Evolutionary conservation across 2,329 filamentous ascomycete species (phyloP).

Genomic region (Stachybotrys chlorohalonatus): DNA sequence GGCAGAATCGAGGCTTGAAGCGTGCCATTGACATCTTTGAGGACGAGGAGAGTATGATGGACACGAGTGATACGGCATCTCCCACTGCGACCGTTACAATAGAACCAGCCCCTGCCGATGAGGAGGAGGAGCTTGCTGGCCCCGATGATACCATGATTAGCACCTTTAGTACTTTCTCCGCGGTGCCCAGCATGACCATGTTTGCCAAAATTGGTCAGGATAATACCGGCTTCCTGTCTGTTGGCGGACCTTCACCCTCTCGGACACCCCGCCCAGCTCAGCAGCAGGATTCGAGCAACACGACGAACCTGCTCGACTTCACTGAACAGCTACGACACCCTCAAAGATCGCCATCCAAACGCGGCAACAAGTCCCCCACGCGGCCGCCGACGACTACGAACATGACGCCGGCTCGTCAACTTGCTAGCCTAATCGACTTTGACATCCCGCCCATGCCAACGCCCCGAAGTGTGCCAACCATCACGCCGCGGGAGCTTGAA

Average conservation of each 20-base stretch:
- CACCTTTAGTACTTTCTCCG: conserved; percentile 82
- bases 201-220: conserved; percentile 67
- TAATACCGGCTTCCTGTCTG: conserved; percentile 41
- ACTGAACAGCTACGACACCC: conserved; percentile 59
- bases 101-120: conserved; percentile 14
- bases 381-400: conserved; percentile 18
- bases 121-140: conserved; percentile 26
- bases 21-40: conserved; percentile 56
- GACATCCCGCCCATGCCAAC: conserved; percentile 92
- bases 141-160: conserved; percentile 69
- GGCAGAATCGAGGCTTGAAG: conserved; percentile 46
- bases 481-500: conserved; percentile 88
- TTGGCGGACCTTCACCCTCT: conserved; percentile 25
- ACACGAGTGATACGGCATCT: conserved; percentile 16
- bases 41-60: conserved; percentile 31
- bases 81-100: conserved; percentile 15
- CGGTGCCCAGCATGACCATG: conserved; percentile 77
- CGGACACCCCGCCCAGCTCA: conserved; percentile 24
- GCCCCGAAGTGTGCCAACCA: conserved; percentile 79
- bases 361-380: conserved; percentile 19
- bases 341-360: conserved; percentile 38
- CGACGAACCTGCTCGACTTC: conserved; percentile 80
- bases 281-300: conserved; percentile 42
- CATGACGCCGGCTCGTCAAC: conserved; percentile 41
- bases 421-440: conserved; percentile 61